These are phyloP conservation scores for Scedosporium dehoogii DNA, from an alignment of 2,329 filamentous ascomycete genomes.

Conservation along the genomic window DNA sequence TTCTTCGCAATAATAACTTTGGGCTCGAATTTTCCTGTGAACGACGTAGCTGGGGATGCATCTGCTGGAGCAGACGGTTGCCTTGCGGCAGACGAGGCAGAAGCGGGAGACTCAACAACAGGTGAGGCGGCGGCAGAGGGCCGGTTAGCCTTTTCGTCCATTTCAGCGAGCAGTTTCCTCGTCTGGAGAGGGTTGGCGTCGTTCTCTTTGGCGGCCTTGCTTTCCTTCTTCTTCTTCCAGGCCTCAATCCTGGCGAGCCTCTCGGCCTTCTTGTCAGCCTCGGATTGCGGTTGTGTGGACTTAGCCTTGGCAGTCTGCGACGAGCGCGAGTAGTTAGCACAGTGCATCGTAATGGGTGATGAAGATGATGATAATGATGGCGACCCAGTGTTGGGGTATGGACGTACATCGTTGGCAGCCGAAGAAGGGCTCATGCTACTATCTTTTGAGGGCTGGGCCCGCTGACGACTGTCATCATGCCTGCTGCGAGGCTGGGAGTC, in stretches of 20 bases:
- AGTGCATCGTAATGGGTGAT: not conserved
- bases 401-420: slow-evolving; percentile 49
- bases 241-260: slow-evolving; percentile 73
- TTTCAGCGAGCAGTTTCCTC: slow-evolving; percentile 59
- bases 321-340: slow-evolving; percentile 9
- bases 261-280: slow-evolving; percentile 71
- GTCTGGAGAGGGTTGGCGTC: slow-evolving; percentile 56
- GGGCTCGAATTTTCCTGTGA: slow-evolving; percentile 75
- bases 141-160: slow-evolving; percentile 57
- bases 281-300: slow-evolving; percentile 35
- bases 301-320: slow-evolving; percentile 44
- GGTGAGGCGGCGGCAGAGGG: slow-evolving; percentile 38
- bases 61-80: slow-evolving; percentile 26
- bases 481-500: slow-evolving; percentile 58
- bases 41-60: slow-evolving; percentile 45
- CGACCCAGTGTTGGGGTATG: not conserved
- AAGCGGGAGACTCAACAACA: slow-evolving; percentile 33
- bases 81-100: slow-evolving; percentile 36
- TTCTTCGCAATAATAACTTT: slow-evolving; percentile 44
- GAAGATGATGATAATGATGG: not conserved
- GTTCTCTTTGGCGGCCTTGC: slow-evolving; percentile 62
- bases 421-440: slow-evolving; percentile 26
- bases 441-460: slow-evolving; percentile 40
- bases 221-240: slow-evolving; percentile 86
- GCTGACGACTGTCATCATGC: slow-evolving; percentile 50